A percentile compares a stretch with the other conserved stretches of the same genome.
phyloP scores from a whole-genome alignment of 352 stramenopile species.

The Phytophthora uliginosa region DNA sequence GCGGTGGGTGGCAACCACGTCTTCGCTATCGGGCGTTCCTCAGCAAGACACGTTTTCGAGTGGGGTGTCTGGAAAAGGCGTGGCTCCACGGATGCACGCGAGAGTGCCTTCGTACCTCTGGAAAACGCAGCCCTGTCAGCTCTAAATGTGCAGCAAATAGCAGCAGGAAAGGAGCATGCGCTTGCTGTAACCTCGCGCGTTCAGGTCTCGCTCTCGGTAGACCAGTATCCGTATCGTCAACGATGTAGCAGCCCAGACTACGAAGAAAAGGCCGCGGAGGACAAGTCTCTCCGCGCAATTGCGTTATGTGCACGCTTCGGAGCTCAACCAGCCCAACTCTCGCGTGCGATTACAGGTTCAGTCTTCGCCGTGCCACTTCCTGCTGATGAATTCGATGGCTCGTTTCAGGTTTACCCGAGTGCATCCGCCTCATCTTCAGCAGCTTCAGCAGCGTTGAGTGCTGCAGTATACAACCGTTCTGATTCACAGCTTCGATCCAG shows the following conservation, averaged over 20 bases:
- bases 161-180: slow-evolving; percentile 67
- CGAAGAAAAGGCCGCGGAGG: slow-evolving; percentile 21
- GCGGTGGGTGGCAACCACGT: slow-evolving; percentile 77
- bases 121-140: slow-evolving; percentile 55
- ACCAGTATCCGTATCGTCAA: slow-evolving; percentile 42
- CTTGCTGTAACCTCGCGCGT: slow-evolving; percentile 61
- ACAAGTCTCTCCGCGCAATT: slow-evolving; percentile 40
- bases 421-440: slow-evolving; percentile 12
- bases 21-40: slow-evolving; percentile 55
- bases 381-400: slow-evolving; percentile 14
- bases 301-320: slow-evolving; percentile 69
- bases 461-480: slow-evolving; percentile 54
- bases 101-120: slow-evolving; percentile 62
- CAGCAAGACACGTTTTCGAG: slow-evolving; percentile 60
- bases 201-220: slow-evolving; percentile 54
- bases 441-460: slow-evolving; percentile 37
- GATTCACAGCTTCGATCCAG: slow-evolving; percentile 60
- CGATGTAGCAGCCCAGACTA: slow-evolving; percentile 6
- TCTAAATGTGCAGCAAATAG: slow-evolving; percentile 59
- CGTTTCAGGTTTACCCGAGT: slow-evolving; percentile 2
- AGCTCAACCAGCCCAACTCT: slow-evolving; percentile 50
- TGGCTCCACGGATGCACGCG: slow-evolving; percentile 49
- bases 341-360: slow-evolving; percentile 48
- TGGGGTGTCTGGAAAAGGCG: slow-evolving; percentile 77
- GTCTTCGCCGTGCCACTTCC: slow-evolving; percentile 34